phyloP scores from a whole-genome alignment of 768 basidiomycete genomes.

The Dendrothele bispora region DNA sequence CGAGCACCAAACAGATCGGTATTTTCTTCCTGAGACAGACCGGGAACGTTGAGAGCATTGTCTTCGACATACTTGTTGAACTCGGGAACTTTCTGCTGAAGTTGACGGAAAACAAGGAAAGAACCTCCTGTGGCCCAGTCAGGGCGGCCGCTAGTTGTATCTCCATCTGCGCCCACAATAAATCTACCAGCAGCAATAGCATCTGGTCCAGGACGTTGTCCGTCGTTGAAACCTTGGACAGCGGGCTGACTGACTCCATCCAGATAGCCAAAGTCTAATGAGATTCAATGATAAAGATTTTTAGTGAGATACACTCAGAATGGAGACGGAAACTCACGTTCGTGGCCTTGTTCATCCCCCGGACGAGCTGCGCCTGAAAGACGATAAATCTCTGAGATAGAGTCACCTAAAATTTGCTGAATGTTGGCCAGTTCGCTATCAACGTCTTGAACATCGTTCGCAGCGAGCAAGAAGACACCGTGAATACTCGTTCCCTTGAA shows the following conservation, averaged over 20 bases:
- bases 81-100: conserved; percentile 32
- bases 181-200: conserved; percentile 12
- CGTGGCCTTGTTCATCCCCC: conserved; percentile 21
- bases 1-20: conserved; percentile 29
- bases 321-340: conserved; percentile 26
- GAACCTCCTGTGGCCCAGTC: conserved; percentile 11
- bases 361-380: conserved; percentile 23
- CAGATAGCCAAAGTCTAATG: conserved; percentile 21
- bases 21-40: conserved; percentile 19
- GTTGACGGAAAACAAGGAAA: conserved; percentile 31
- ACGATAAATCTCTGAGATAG: conserved; percentile 17
- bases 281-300: not conserved
- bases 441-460: conserved; percentile 18
- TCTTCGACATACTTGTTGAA: conserved; percentile 25
- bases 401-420: conserved; percentile 15
- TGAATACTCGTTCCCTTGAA: conserved; percentile 19
- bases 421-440: conserved; percentile 16
- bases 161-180: conserved; percentile 24
- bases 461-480: conserved; percentile 22
- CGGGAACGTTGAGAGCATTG: conserved; percentile 15
- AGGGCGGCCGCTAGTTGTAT: conserved; percentile 12
- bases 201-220: conserved; percentile 14
- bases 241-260: conserved; percentile 22
- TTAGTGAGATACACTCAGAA: conserved; percentile 10
- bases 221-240: conserved; percentile 16